These are phyloP conservation scores for Arbutus unedo DNA, from an alignment of 148 eudicot species.

Conservation along the genomic window DNA sequence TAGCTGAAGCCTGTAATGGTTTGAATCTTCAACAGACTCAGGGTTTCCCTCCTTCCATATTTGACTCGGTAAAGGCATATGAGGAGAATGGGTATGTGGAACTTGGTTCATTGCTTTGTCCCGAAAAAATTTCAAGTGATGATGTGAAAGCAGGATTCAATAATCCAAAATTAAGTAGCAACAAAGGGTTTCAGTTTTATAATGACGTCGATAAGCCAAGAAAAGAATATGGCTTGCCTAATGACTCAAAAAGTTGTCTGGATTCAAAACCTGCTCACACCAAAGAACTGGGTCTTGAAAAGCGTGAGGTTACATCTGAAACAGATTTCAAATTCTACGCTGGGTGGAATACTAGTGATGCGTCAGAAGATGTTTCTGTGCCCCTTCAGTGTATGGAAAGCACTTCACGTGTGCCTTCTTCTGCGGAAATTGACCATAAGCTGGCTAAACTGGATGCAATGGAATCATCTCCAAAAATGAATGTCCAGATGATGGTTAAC, in stretches of 20 bases:
- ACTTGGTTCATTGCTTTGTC: slow-evolving; percentile 17
- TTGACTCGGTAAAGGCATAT: slow-evolving; percentile 19
- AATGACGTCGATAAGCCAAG: slow-evolving; percentile 21
- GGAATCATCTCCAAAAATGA: slow-evolving; percentile 33
- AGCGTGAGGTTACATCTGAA: slow-evolving; percentile 19
- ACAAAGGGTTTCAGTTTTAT: slow-evolving; percentile 26
- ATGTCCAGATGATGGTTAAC: slow-evolving; percentile 50
- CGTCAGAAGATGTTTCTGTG: slow-evolving; percentile 24
- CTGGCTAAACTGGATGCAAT: slow-evolving; percentile 11
- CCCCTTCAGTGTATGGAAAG: slow-evolving; percentile 25
- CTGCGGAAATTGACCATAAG: slow-evolving; percentile 29
- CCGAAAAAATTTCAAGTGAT: slow-evolving; percentile 25
- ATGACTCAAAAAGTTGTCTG: slow-evolving; percentile 23
- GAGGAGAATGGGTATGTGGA: slow-evolving; percentile 23
- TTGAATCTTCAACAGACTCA: slow-evolving; percentile 30
- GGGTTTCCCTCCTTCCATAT: slow-evolving; percentile 17
- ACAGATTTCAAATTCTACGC: slow-evolving; percentile 7
- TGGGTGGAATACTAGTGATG: slow-evolving; percentile 20
- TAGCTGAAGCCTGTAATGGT: slow-evolving; percentile 28
- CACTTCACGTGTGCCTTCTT: slow-evolving; percentile 31
- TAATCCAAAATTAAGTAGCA: slow-evolving; percentile 27
- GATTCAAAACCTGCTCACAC: slow-evolving; percentile 19
- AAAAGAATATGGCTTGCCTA: slow-evolving; percentile 22
- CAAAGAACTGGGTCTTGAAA: slow-evolving; percentile 24
- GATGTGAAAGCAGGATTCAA: slow-evolving; percentile 15